Evolutionary conservation across 2,329 filamentous ascomycete species (phyloP), one percentile per base, ranked within the genome.

Genomic region (Phoma sp.): DNA sequence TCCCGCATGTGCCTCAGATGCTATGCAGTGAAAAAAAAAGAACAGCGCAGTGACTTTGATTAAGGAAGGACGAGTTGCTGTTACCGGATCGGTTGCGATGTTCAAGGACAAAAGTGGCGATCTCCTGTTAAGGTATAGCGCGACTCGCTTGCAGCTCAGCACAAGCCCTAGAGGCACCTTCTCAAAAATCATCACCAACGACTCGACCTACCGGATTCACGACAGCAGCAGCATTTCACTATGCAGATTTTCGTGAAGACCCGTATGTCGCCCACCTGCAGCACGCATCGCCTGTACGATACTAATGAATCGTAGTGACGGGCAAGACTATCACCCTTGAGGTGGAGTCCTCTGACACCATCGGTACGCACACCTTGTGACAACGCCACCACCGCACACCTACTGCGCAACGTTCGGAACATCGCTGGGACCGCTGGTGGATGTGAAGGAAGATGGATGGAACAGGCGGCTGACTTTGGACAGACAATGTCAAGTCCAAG

Each of bases 291-390:
- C 43, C 37, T 21, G 35, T 45, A 46, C 4, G 5, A 43, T 58
- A 58, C 61, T 68, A 50, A 45, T 43, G 55, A 21, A 45, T 52
- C 9, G 36, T 50, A 70, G 65, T 74, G 51, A 97, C 94, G 87
- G 94, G 95, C 84, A 98, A 98, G 91, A 98, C 94, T 82, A 97
- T 98, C 87, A 98, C 95, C 83, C 90, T 97, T 76, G 94, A 98
- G 89, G 93, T 97, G 80, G 94, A 97, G 89, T 96, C 92, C 77
- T 92, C 88, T 78, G 94, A 98, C 84, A 97, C 94, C 76, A 98
- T 98, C 85, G 71, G 71, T 74, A 73, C 69, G 70, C 60, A 70
- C 56, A 58, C 19, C 50, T 63, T 48, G 44, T 55, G 29, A 46
- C 31, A 44, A 25, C 59, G 50, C 57, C 48, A 54, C 55, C 40